phyloP scores from a whole-genome alignment of 495 filamentous ascomycete species.

The Xylaria sp. region DNA sequence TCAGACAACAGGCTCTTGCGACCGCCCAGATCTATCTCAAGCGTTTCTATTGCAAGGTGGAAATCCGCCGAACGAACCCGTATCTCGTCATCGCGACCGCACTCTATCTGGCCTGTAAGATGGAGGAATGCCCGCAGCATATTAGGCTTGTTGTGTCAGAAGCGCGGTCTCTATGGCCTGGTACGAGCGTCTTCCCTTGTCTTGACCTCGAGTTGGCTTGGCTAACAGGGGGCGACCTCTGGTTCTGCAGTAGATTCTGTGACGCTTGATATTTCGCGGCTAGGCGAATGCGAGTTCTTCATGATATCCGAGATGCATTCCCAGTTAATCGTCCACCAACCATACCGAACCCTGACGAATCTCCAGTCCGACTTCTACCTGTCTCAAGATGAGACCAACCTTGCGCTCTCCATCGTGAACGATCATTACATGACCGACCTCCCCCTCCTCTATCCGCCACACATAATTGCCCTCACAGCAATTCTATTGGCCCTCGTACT shows the following conservation, averaged over 20 bases:
- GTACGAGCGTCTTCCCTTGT: conserved; percentile 50
- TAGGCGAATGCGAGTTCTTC: conserved; percentile 96
- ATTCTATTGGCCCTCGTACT: conserved; percentile 86
- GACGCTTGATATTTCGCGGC: conserved; percentile 78
- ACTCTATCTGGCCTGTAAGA: conserved; percentile 95
- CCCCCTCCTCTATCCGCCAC: conserved; percentile 85
- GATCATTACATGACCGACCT: conserved; percentile 96
- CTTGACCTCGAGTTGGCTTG: conserved; percentile 29
- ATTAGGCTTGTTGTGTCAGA: conserved; percentile 87
- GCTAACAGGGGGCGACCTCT: conserved; percentile 9
- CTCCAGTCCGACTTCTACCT: conserved; percentile 74
- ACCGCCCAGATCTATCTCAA: conserved; percentile 95
- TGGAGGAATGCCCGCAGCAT: conserved; percentile 97
- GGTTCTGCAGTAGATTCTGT: conserved; percentile 67
- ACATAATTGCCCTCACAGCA: conserved; percentile 88
- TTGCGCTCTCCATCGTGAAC: conserved; percentile 90
- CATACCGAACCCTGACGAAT: conserved; percentile 86
- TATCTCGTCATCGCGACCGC: conserved; percentile 91
- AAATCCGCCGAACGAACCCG: conserved; percentile 91
- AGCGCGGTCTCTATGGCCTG: conserved; percentile 85
- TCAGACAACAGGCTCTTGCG: conserved; percentile 90
- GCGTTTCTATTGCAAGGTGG: conserved; percentile 89
- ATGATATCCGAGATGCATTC: conserved; percentile 95
- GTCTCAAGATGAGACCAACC: conserved; percentile 75
- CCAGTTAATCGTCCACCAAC: conserved; percentile 93